These are phyloP conservation scores for Mrakia gelida DNA, from an alignment of 768 basidiomycete genomes.

Conservation along the genomic window DNA sequence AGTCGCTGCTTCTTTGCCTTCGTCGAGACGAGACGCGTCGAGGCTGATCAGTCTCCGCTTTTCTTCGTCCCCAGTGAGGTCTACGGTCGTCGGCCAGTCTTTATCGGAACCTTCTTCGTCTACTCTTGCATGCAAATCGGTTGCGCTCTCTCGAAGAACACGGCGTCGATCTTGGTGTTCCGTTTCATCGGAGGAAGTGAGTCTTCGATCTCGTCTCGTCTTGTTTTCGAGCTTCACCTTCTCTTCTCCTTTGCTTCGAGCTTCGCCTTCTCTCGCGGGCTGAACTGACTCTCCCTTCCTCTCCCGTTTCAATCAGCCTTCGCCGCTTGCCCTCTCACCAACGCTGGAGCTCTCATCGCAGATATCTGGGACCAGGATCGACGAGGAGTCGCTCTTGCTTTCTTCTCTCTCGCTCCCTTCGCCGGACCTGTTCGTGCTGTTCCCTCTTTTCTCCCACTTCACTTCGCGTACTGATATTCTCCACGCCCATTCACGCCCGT, in stretches of 20 bases:
- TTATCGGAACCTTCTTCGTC: constrained; percentile 25
- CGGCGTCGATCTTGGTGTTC: constrained; percentile 47
- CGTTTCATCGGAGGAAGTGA: constrained; percentile 46
- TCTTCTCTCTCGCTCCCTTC: constrained; percentile 42
- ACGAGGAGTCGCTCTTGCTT: constrained; percentile 31
- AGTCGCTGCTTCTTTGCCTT: not conserved
- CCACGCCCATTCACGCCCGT: not conserved
- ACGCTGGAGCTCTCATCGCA: constrained; percentile 46
- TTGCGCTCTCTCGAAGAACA: constrained; percentile 46
- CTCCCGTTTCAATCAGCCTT: constrained; percentile 34
- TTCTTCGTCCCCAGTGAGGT: not conserved
- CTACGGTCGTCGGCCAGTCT: constrained; percentile 15
- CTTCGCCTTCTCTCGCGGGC: not conserved
- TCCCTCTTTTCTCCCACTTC: too few species aligned
- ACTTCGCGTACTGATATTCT: too few species aligned
- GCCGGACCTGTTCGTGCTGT: constrained; percentile 38
- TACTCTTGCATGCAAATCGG: constrained; percentile 38
- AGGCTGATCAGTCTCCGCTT: not conserved
- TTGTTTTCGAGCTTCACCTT: too few species aligned
- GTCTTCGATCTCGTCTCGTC: constrained; percentile 35
- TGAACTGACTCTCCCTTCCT: not conserved
- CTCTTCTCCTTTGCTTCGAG: not conserved
- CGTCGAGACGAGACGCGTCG: not conserved
- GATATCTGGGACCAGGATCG: constrained; percentile 30
- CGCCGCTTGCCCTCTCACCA: constrained; percentile 47